Conservation (phyloP, 371 early-diverging fungal species). For the Mucor saturninus region DNA sequence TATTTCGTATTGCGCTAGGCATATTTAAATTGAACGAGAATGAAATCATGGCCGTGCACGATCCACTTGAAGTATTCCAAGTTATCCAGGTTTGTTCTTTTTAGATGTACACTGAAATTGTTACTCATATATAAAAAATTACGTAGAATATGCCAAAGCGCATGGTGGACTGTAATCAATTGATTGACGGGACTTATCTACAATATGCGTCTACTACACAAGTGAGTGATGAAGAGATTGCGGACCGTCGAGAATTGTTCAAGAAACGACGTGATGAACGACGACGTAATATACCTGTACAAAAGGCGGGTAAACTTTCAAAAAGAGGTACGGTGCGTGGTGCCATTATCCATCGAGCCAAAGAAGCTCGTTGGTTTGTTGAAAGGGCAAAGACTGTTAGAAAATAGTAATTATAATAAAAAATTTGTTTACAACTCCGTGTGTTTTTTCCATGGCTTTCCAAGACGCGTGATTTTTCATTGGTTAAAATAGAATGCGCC, state of each 20-base stretch:
- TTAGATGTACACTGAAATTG: too few species aligned
- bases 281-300: conserved; percentile 40
- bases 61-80: conserved; percentile 74
- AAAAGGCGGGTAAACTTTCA: conserved; percentile 28
- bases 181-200: conserved; percentile 69
- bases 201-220: conserved; percentile 56
- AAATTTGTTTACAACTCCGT: background rate
- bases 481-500: conserved; percentile 3
- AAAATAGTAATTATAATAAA: conserved; percentile 4
- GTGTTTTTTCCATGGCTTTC: conserved; percentile 26
- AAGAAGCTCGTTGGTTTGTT: conserved; percentile 49
- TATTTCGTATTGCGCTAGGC: conserved; percentile 80
- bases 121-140: background rate
- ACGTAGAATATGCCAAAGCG: conserved; percentile 72
- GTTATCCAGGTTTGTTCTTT: conserved; percentile 53
- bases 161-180: conserved; percentile 75
- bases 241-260: conserved; percentile 55
- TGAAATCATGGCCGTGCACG: conserved; percentile 64
- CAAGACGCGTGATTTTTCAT: conserved; percentile 9
- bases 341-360: conserved; percentile 45
- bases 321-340: conserved; percentile 45
- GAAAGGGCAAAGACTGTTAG: conserved; percentile 52
- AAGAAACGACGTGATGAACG: conserved; percentile 49
- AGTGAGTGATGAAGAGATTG: conserved; percentile 61
- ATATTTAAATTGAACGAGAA: conserved; percentile 77